Evolutionary conservation across 768 basidiomycete genomes (phyloP).

Genomic region (Tricholoma hemisulphureum): DNA sequence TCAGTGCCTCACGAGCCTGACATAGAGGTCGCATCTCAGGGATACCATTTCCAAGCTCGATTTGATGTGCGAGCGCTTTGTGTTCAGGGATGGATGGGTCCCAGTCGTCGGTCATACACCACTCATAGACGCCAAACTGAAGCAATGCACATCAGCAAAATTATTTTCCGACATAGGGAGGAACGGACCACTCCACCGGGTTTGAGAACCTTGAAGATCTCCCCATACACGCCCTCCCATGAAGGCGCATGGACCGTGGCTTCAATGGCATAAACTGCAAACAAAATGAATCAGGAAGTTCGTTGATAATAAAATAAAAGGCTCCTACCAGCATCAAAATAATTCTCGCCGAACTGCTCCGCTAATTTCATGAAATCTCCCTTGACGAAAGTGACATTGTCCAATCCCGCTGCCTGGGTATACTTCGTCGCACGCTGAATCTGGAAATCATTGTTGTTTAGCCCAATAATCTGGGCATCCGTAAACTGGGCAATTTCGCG

Average conservation of each 20-base stretch:
- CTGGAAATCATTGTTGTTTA: conserved; percentile 98
- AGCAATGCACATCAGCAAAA: not conserved
- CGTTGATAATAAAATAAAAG: not conserved
- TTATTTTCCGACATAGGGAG: too few species aligned
- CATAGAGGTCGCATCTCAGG: conserved; percentile 89
- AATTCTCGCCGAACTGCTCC: conserved; percentile 89
- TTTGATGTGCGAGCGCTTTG: conserved; percentile 86
- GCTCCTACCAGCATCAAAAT: conserved; percentile 85
- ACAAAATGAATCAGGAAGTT: conserved; percentile 6
- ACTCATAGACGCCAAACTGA: conserved; percentile 97
- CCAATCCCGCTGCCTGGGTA: conserved; percentile 72
- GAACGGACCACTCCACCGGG: conserved; percentile 89
- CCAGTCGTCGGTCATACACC: conserved; percentile 97
- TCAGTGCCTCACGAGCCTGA: conserved; percentile 71
- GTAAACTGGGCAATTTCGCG: conserved; percentile 92
- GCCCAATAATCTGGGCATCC: conserved; percentile 77
- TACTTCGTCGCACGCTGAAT: conserved; percentile 82
- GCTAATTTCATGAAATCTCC: conserved; percentile 96
- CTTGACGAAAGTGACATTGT: conserved; percentile 76
- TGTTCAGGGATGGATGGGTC: conserved; percentile 82
- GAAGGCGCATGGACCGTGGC: conserved; percentile 95
- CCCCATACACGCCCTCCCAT: conserved; percentile 92
- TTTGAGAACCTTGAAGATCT: conserved; percentile 92
- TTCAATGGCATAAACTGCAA: conserved; percentile 90
- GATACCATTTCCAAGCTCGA: conserved; percentile 95